Base-by-base conservation (phyloP, 768 basidiomycete genomes). In the Russula lepida region DNA sequence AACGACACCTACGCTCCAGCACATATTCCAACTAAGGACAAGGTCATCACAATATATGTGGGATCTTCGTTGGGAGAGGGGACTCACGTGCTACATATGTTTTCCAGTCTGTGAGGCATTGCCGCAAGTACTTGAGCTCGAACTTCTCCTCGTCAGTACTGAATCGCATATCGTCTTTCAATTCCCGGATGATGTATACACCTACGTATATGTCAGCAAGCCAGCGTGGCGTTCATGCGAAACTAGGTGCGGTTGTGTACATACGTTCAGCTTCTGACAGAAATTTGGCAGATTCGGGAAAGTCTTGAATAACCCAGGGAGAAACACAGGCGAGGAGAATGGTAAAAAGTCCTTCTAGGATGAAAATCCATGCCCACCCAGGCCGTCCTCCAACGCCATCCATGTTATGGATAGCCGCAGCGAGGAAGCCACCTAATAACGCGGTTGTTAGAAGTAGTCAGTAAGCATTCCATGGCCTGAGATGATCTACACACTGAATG, bases 281-380 rank as follows among this genome's bases (percentile, higher is more conserved):
- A 52, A 52, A 52, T 35, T 15, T 35, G 21, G 50, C 50, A 13
- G 33, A 23, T 21, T 52, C 50, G 32, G 50, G 50, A 33, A 52
- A 52, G 50, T 52, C 50, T 25, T 52, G 50, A 25, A 52, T 33
- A 52, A 52, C 11, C 50, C 50, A 52, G 1, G 50, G 50, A 15
- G 50, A 52, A 21, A 2, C 32, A 33, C 32, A 33, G 6, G 50
- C 50, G 6, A 52, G 12, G 33, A 52, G 21, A 23, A 52, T 23
- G n/a, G 50, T 52, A 23, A 27, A 33, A 35, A 52, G 21, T 35
- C 50, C 50, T 17, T 52, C 50, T 15, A 52, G n/a, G 33, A 52
- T 52, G 33, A 52, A 52, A 23, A 52, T 52, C 50, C 50, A 52
- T 35, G 50, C 50, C 50, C 50, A 52, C 9, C 50, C 50, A 21